Conservation (phyloP, 2,329 filamentous ascomycete species). For the Lomentospora prolificans region DNA sequence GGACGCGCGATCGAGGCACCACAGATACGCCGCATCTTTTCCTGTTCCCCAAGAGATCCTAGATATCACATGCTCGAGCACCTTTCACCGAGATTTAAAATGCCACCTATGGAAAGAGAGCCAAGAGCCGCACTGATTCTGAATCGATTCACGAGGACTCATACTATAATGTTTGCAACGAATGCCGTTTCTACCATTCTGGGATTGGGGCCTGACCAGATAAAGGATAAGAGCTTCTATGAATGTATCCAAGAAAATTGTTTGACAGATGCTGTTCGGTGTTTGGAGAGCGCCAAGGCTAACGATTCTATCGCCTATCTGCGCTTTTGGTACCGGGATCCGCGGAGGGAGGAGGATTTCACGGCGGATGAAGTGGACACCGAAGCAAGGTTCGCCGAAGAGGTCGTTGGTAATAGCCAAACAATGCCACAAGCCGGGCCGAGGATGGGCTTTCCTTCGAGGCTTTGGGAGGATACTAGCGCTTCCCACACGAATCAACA, state of each 20-base stretch:
- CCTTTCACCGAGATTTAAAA: constrained; percentile 69
- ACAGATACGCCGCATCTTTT: constrained; percentile 68
- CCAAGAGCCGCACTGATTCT: constrained; percentile 76
- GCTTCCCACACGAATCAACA: not conserved
- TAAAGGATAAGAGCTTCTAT: constrained; percentile 75
- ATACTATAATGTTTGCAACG: constrained; percentile 81
- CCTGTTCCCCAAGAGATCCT: constrained; percentile 71
- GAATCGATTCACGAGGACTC: constrained; percentile 73
- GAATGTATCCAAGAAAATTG: constrained; percentile 75
- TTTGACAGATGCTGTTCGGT: constrained; percentile 64
- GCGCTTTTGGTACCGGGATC: constrained; percentile 75
- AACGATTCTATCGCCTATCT: constrained; percentile 88
- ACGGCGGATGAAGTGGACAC: constrained; percentile 32
- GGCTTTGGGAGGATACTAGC: not conserved
- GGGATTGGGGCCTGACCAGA: constrained; percentile 57
- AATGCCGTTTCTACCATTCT: constrained; percentile 66
- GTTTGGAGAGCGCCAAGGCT: constrained; percentile 74
- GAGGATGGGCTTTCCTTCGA: constrained; percentile 9
- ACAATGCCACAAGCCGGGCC: constrained; percentile 17
- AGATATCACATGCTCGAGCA: constrained; percentile 86
- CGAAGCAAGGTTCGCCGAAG: constrained; percentile 37
- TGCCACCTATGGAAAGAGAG: constrained; percentile 57
- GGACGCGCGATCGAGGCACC: constrained; percentile 70
- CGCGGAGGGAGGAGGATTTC: constrained; percentile 47
- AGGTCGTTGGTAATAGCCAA: constrained; percentile 25